phyloP scores from a whole-genome alignment of 208 protist species.

The Herpetomonas samuelpessoai region DNA sequence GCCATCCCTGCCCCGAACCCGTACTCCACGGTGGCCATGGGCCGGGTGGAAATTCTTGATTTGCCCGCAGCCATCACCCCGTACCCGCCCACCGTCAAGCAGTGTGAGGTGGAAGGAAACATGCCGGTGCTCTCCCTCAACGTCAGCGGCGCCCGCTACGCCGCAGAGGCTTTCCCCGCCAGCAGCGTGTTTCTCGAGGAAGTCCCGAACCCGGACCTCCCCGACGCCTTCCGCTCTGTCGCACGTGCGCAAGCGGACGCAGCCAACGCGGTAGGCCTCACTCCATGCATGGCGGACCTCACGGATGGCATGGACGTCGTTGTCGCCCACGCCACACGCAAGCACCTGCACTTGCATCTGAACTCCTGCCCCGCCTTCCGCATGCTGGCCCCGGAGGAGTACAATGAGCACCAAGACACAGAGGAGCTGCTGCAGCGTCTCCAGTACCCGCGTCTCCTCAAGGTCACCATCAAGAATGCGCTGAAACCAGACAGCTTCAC shows the following conservation, averaged over 20 bases:
- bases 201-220: constrained; percentile 56
- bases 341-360: constrained; percentile 68
- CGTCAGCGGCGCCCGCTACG: constrained; percentile 53
- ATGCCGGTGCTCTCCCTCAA: constrained; percentile 60
- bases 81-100: constrained; percentile 57
- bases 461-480: constrained; percentile 52
- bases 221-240: not conserved
- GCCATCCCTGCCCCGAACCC: constrained; percentile 28
- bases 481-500: constrained; percentile 67
- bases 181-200: constrained; percentile 63
- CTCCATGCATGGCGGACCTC: constrained; percentile 57
- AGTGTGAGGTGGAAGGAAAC: constrained; percentile 86
- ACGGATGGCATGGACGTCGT: constrained; percentile 33
- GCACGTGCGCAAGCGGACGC: not conserved
- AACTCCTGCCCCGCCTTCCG: constrained; percentile 62
- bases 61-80: constrained; percentile 34
- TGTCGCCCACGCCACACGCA: constrained; percentile 31
- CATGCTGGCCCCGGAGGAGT: constrained; percentile 73
- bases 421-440: constrained; percentile 50
- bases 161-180: constrained; percentile 13
- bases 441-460: constrained; percentile 61
- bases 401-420: constrained; percentile 83
- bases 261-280: constrained; percentile 45
- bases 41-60: constrained; percentile 67
- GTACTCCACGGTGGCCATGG: constrained; percentile 54